phyloP scores from a whole-genome alignment of 2,329 filamentous ascomycete species.

The Hortaea werneckii region DNA sequence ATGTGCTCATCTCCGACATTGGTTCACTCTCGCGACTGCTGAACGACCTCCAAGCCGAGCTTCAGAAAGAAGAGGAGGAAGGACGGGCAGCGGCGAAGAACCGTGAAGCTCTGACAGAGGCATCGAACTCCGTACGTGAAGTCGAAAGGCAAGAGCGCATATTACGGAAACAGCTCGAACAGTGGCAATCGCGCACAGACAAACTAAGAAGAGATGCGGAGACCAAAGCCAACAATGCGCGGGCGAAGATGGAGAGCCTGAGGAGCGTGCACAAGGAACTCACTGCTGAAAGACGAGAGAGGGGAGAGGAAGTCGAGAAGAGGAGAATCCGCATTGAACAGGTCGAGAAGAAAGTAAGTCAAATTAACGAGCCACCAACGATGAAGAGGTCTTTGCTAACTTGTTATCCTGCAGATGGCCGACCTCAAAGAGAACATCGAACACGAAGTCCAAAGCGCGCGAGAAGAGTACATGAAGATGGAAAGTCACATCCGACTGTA shows the following conservation, averaged over 20 bases:
- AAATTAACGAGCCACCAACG: neutral
- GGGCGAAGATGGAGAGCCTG: conserved; percentile 83
- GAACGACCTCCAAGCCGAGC: conserved; percentile 74
- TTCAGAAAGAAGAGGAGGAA: conserved; percentile 87
- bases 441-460: conserved; percentile 77
- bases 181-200: conserved; percentile 80
- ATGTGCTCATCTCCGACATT: conserved; percentile 74
- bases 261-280: conserved; percentile 68
- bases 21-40: conserved; percentile 79
- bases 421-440: conserved; percentile 97
- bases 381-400: neutral
- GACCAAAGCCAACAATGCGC: conserved; percentile 70
- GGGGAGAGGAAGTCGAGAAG: conserved; percentile 85
- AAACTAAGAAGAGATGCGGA: conserved; percentile 70
- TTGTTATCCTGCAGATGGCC: conserved; percentile 58
- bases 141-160: conserved; percentile 81
- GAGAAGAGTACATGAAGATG: conserved; percentile 95
- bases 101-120: conserved; percentile 75
- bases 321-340: conserved; percentile 90
- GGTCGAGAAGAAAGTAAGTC: conserved; percentile 87
- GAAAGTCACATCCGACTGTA: conserved; percentile 95
- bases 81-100: conserved; percentile 69
- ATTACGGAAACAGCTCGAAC: conserved; percentile 70
- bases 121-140: conserved; percentile 80
- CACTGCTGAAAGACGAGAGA: conserved; percentile 74